Conservation (phyloP, 768 basidiomycete genomes). For the Lactifluus hygrophoroides region DNA sequence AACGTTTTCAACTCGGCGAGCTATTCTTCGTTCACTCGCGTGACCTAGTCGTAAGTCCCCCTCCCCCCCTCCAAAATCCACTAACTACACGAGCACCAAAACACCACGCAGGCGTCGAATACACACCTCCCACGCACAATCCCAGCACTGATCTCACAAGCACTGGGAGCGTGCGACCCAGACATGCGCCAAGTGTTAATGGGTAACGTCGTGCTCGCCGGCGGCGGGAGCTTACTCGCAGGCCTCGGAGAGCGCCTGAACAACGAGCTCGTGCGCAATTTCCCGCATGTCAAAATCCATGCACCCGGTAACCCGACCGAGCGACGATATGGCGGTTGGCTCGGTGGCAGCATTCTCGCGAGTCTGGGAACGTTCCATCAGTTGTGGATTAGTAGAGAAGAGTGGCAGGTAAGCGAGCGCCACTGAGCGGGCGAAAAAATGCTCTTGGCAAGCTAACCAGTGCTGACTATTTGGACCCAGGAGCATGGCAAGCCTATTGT, state of each 20-base stretch:
- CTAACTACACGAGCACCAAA: not conserved
- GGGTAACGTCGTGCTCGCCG: constrained; percentile 92
- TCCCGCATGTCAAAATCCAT: constrained; percentile 86
- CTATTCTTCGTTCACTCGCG: constrained; percentile 73
- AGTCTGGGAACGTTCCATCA: constrained; percentile 98
- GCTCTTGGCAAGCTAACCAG: not conserved
- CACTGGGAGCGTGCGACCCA: constrained; percentile 79
- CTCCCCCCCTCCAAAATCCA: too few species aligned
- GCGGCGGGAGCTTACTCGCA: constrained; percentile 79
- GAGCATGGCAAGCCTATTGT: constrained; percentile 81
- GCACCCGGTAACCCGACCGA: constrained; percentile 88
- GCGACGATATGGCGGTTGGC: constrained; percentile 86
- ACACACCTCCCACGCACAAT: constrained; percentile 68
- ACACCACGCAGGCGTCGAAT: constrained; percentile 37
- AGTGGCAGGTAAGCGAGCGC: constrained; percentile 65
- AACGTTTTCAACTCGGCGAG: constrained; percentile 81
- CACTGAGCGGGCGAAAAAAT: not conserved
- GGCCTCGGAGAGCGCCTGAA: constrained; percentile 82
- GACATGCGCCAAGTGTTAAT: constrained; percentile 87
- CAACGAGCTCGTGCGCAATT: constrained; percentile 62
- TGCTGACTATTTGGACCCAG: constrained; percentile 28
- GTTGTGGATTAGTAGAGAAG: constrained; percentile 88
- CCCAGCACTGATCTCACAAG: constrained; percentile 64
- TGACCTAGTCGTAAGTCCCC: constrained; percentile 24
- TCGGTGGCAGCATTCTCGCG: constrained; percentile 92